phyloP scores from a whole-genome alignment of 1,284 basidiomycete species.

The Cerioporus squamosus region DNA sequence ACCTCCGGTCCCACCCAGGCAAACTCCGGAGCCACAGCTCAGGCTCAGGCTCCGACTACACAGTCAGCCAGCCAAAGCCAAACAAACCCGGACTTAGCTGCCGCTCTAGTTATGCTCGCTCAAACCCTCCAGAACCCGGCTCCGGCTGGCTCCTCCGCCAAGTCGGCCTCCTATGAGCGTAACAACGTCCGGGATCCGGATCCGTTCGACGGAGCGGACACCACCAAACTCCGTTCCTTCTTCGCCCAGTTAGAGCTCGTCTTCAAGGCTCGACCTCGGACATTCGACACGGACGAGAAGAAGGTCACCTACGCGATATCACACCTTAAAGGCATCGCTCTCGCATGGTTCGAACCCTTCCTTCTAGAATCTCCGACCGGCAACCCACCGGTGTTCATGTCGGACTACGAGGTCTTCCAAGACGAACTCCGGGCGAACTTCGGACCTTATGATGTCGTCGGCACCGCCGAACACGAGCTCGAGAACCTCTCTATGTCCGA shows the following conservation, averaged over 20 bases:
- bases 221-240: conserved; percentile 4
- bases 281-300: conserved; percentile 8
- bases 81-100: too few relatives aligned
- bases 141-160: too few relatives aligned
- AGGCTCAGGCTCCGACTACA: too few relatives aligned
- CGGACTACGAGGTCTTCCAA: conserved; percentile 7
- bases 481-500: conserved; percentile 9
- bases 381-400: conserved; percentile 1
- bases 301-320: conserved; percentile 9
- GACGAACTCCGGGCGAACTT: conserved; percentile 11
- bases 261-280: conserved; percentile 9
- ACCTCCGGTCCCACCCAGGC: too few relatives aligned
- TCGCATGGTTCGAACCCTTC: conserved; percentile 2
- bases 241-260: conserved; percentile 12
- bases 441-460: conserved; percentile 3
- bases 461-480: conserved; percentile 3
- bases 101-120: too few relatives aligned
- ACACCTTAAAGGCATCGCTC: conserved; percentile 2
- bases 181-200: neutral
- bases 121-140: too few relatives aligned
- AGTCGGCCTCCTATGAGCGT: too few relatives aligned
- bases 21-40: too few relatives aligned
- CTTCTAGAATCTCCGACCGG: neutral
- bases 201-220: neutral
- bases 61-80: too few relatives aligned